Evolutionary conservation across 371 early-diverging fungal species (phyloP), one percentile per base, ranked within the genome.

Genomic region (Catenaria anguillulae): DNA sequence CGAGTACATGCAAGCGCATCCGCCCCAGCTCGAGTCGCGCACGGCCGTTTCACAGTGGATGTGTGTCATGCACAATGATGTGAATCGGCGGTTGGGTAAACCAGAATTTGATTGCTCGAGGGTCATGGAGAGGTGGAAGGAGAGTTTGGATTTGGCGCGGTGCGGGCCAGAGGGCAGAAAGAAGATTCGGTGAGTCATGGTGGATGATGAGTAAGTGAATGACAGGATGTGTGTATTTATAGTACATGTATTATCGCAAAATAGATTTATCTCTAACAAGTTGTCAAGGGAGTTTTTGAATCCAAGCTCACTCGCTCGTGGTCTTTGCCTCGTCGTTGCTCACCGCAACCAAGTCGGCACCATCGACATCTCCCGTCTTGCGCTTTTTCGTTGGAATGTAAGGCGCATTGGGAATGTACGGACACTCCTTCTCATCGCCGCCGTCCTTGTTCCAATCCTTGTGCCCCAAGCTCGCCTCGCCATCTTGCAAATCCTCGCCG

Each of bases 61-160:
- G 21, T 99, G 99, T 74, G 73, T 79, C 10, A 81, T 90, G 56
- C 99, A 99, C 70, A 99, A 99, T 71, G 81, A 87, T 26, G 99
- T 99, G 37, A 99, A 99, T 73, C 76, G 78, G 66, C 77, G 92
- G 63, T 72, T 98, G 8, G 74, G 81, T 13, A 98, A 98, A 68
- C 83, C 88, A 0, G 66, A 81, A 10, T 93, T 93, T 74, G 90
- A 98, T 63, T 99, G 99, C 66, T 71, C 75, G 5, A 76, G 72
- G 10, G 84, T 97, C 29, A 82, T 83, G 40, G 87, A 89, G 24
- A 73, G 85, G 31, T 99, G 61, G 61, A 12, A 10, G 17, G 61
- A 61, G 35, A 56, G 61, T 29, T 24, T 36, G 58, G 56, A 61
- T 10, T 31, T 24, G 21, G 61, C 34, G 24, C 56, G 55, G 29